Conservation (phyloP, 2,329 filamentous ascomycete species). For the Tricladium varicosporioides region DNA sequence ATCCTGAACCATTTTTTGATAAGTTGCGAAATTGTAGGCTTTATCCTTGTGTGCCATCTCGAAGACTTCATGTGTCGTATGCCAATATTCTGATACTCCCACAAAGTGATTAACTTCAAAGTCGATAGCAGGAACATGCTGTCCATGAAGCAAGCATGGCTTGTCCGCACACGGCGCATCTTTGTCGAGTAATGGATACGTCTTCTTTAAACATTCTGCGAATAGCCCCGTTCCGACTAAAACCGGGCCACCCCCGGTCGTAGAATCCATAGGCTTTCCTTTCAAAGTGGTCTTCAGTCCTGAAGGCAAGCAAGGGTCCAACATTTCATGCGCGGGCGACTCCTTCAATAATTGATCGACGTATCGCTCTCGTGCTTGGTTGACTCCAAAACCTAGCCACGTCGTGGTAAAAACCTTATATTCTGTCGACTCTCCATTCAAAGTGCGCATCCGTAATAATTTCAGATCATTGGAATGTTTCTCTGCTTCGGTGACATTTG, state of each 20-base stretch:
- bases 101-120: slow-evolving; percentile 98
- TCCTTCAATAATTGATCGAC: slow-evolving; percentile 72
- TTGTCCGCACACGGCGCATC: slow-evolving; percentile 78
- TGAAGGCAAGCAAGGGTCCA: slow-evolving; percentile 85
- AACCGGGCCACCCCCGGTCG: slow-evolving; percentile 42
- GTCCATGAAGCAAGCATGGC: slow-evolving; percentile 86
- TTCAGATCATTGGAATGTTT: slow-evolving; percentile 91
- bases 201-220: slow-evolving; percentile 76
- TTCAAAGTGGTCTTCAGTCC: slow-evolving; percentile 72
- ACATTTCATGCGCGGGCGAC: slow-evolving; percentile 64
- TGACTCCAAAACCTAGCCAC: slow-evolving; percentile 96
- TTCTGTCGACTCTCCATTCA: slow-evolving; percentile 75
- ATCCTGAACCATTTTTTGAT: slow-evolving; percentile 78
- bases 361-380: slow-evolving; percentile 84
- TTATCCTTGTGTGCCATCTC: slow-evolving; percentile 70
- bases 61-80: slow-evolving; percentile 95
- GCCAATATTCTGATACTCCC: slow-evolving; percentile 98
- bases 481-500: slow-evolving; percentile 84
- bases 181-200: slow-evolving; percentile 85
- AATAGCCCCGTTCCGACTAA: slow-evolving; percentile 86
- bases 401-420: slow-evolving; percentile 93
- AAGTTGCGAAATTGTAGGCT: slow-evolving; percentile 85
- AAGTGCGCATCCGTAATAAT: slow-evolving; percentile 76
- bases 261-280: slow-evolving; percentile 54
- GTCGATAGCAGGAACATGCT: slow-evolving; percentile 92